Conservation (phyloP, 495 filamentous ascomycete genomes). For the Xylaria bambusicola region DNA sequence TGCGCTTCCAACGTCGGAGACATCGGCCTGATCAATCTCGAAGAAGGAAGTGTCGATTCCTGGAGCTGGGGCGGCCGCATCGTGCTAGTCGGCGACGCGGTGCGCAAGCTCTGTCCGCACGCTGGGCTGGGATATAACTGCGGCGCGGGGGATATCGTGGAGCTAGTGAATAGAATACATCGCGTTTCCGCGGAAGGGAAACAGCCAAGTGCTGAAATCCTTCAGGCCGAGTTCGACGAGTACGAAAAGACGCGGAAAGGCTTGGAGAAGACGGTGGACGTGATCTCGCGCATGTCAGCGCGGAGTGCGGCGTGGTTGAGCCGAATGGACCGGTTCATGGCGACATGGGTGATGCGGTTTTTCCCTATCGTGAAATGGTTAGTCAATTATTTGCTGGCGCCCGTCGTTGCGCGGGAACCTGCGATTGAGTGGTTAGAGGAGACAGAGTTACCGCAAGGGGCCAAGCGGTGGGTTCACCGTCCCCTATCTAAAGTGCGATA, state of each 20-base stretch:
- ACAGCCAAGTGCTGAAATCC: neutral
- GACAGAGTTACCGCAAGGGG: neutral
- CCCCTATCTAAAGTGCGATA: neutral
- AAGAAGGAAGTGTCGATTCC: constrained; percentile 39
- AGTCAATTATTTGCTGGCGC: neutral
- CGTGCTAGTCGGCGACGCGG: constrained; percentile 45
- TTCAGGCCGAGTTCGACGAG: neutral
- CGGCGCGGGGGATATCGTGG: neutral
- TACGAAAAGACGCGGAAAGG: neutral
- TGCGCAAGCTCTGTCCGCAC: neutral
- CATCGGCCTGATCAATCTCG: neutral
- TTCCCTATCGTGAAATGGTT: neutral
- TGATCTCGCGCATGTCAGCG: neutral
- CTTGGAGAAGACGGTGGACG: neutral
- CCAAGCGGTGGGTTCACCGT: neutral
- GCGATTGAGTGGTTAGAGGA: neutral
- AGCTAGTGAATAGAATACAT: neutral
- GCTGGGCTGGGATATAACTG: neutral
- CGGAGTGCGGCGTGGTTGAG: neutral
- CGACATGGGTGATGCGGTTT: neutral
- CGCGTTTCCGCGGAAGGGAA: neutral
- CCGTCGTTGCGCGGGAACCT: neutral
- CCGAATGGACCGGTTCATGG: neutral
- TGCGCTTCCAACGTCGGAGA: constrained; percentile 5
- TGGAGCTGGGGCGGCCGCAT: constrained; percentile 39